phyloP scores from a whole-genome alignment of 164 flowering plant species.

The Vitis amurensis region DNA sequence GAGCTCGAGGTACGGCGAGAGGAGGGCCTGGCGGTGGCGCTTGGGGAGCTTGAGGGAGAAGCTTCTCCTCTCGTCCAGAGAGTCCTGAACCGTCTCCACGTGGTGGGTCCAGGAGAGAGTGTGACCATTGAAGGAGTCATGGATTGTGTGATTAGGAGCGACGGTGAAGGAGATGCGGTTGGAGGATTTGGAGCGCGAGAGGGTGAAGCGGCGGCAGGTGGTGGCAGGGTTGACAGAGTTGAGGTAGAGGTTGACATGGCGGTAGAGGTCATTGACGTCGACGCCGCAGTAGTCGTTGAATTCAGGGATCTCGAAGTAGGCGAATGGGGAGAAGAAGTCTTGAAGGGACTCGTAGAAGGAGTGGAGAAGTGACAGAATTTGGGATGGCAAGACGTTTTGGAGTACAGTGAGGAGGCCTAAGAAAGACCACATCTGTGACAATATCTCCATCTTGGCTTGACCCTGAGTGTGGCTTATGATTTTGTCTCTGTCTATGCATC shows the following conservation, averaged over 20 bases:
- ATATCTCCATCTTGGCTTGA: slow-evolving; percentile 44
- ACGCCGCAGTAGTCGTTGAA: slow-evolving; percentile 68
- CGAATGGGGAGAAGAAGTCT: slow-evolving; percentile 48
- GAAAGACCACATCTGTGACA: slow-evolving; percentile 68
- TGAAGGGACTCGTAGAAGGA: slow-evolving; percentile 58
- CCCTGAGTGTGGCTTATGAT: not conserved
- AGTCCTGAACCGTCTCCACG: slow-evolving; percentile 64
- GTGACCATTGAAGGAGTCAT: slow-evolving; percentile 50
- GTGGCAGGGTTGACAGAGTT: slow-evolving; percentile 46
- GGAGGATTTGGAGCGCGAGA: slow-evolving; percentile 57
- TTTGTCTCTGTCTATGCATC: not conserved
- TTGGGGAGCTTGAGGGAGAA: slow-evolving; percentile 58
- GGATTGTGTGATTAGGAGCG: slow-evolving; percentile 58
- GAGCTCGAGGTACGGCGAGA: slow-evolving; percentile 44
- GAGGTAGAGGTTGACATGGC: slow-evolving; percentile 62
- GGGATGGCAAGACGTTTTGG: slow-evolving; percentile 63
- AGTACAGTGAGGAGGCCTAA: slow-evolving; percentile 68
- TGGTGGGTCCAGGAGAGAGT: slow-evolving; percentile 65
- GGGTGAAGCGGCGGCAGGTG: slow-evolving; percentile 56
- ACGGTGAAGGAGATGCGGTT: slow-evolving; percentile 50
- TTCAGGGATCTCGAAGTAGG: slow-evolving; percentile 67
- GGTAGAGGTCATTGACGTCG: slow-evolving; percentile 68
- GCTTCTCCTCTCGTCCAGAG: slow-evolving; percentile 60
- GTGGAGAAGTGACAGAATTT: slow-evolving; percentile 52
- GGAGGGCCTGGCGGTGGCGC: slow-evolving; percentile 38